phyloP scores from a whole-genome alignment of 306 rosid genomes.

The Spatholobus suberectus region DNA sequence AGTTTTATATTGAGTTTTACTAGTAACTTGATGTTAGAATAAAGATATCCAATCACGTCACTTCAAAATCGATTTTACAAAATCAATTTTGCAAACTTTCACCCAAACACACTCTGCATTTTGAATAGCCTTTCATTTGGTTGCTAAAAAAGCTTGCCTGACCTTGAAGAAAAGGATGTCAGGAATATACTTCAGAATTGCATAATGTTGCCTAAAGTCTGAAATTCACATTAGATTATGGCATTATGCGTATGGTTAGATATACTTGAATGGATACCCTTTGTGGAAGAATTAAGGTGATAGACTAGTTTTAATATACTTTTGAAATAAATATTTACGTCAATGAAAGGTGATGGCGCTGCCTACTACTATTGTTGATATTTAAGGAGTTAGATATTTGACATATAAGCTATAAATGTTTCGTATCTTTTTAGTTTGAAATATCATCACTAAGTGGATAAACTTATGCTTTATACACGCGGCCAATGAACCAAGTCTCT shows the following conservation, averaged over 20 bases:
- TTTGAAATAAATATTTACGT: background rate
- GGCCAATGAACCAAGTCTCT: background rate
- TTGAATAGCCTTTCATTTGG: slow-evolving; percentile 10
- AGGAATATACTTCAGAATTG: slow-evolving; percentile 5
- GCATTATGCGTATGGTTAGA: background rate
- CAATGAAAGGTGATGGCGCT: background rate
- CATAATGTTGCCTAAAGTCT: background rate
- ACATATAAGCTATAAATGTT: background rate
- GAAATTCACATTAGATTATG: slow-evolving; percentile 9
- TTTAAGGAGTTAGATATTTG: slow-evolving; percentile 8
- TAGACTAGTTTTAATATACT: background rate
- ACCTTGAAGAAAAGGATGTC: slow-evolving; percentile 15
- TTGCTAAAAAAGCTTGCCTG: background rate
- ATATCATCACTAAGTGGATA: background rate
- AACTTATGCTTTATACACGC: background rate
- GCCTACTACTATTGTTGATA: background rate
- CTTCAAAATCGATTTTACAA: too few species aligned
- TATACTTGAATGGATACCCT: background rate
- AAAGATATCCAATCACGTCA: too few species aligned
- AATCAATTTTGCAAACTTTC: too few species aligned
- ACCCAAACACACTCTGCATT: too few species aligned
- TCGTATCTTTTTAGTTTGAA: background rate
- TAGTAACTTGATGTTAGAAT: too few species aligned
- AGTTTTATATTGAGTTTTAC: too few species aligned
- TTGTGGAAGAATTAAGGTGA: background rate